Base-by-base conservation (phyloP, 2,329 filamentous ascomycete species). In the Periconia digitata region DNA sequence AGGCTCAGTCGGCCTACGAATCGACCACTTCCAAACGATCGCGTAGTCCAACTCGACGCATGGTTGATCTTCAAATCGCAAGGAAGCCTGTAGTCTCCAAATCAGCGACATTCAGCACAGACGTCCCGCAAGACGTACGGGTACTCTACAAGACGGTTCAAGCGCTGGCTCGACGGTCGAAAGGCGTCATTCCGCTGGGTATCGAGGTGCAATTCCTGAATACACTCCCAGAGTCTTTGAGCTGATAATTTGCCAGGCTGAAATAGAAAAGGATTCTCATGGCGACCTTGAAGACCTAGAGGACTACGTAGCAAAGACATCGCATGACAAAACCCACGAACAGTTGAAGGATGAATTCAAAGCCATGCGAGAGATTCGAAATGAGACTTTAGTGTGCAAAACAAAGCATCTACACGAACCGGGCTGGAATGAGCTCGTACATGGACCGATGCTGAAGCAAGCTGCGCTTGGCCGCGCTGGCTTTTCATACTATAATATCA, bases 371-470 rank as follows among this genome's bases (percentile, higher is more conserved):
- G 46, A 55, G 1, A 55, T 57, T 53, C 47, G 47, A 47, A 49
- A 57, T 46, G 46, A 44, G 42, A 57, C 54, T 32, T 51, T 38
- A 35, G 43, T 23, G 35, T 58, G 50, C 43, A 54, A 58, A 56
- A 54, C 40, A 23, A 56, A 58, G 48, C 50, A 56, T 46, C 50
- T 58, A 40, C 41, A 58, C 41, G 48, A 58, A 47, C 53, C 47
- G 32, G 54, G 47, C 46, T 58, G 47, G 24, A 27, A 27, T 13
- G 24, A 27, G 13, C 24, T 27, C 24, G 53, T 58, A 36, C 51
- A 58, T 44, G 52, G 55, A 46, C 48, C 40, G 41, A 58, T 53
- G 50, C 51, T 56, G 43, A 50, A 54, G 46, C 51, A 58, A 55
- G 53, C 55, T 40, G 53, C 52, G 44, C 48, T 52, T 48, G 41